A percentile compares a stretch with the other conserved stretches of the same genome.
Evolutionary conservation across 768 basidiomycete genomes (phyloP).

Genomic region (Serendipita sp.): DNA sequence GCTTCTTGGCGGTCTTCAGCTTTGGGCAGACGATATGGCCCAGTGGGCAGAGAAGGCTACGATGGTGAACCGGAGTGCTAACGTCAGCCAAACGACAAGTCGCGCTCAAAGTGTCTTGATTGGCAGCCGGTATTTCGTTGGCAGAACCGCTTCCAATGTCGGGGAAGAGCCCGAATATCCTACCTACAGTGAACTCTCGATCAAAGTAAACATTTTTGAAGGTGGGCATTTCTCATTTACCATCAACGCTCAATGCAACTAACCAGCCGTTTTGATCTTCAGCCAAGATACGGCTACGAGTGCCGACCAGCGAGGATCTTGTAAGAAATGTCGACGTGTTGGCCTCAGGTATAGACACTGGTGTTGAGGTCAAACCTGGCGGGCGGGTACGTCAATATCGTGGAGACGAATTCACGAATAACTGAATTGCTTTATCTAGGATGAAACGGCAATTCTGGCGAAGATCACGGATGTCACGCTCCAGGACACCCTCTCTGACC

Average conservation of each 20-base stretch:
- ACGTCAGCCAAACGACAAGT: constrained; percentile 21
- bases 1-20: constrained; percentile 61
- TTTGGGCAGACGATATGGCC: constrained; percentile 74
- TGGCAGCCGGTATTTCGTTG: constrained; percentile 60
- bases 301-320: constrained; percentile 30
- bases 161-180: constrained; percentile 6
- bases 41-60: constrained; percentile 43
- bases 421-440: constrained; percentile 24
- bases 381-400: constrained; percentile 37
- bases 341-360: constrained; percentile 44
- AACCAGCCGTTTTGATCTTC: neutral
- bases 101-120: constrained; percentile 45
- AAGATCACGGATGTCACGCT: constrained; percentile 46
- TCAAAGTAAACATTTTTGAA: constrained; percentile 33
- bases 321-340: constrained; percentile 37
- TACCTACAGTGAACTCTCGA: constrained; percentile 26
- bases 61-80: constrained; percentile 11
- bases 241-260: neutral
- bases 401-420: neutral
- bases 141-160: constrained; percentile 16
- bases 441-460: constrained; percentile 52
- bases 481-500: constrained; percentile 23
- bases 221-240: constrained; percentile 23
- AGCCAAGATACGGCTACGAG: constrained; percentile 20
- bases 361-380: constrained; percentile 52